These are phyloP conservation scores for Trichothecium sympodiale DNA, from an alignment of 2,329 filamentous ascomycete genomes.

Conservation along the genomic window DNA sequence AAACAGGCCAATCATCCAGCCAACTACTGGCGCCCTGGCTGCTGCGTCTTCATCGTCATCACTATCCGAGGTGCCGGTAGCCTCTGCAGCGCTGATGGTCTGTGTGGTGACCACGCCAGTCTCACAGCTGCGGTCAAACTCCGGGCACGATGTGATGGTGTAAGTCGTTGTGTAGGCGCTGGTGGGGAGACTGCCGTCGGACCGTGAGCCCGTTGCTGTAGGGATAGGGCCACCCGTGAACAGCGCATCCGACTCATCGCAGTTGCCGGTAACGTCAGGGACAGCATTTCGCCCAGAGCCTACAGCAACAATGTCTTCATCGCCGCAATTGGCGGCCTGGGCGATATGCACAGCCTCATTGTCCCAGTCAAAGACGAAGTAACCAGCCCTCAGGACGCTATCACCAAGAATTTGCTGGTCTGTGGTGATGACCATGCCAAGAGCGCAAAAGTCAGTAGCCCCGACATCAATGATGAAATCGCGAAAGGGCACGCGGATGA, in stretches of 20 bases:
- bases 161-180: not conserved
- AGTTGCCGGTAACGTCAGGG: conserved; percentile 22
- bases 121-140: conserved; percentile 10
- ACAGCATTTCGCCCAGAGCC: conserved; percentile 20
- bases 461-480: conserved; percentile 39
- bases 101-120: conserved; percentile 12
- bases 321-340: conserved; percentile 28
- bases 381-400: conserved; percentile 29
- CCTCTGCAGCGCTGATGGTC: conserved; percentile 4
- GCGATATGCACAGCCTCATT: conserved; percentile 28
- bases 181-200: conserved; percentile 1
- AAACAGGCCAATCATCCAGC: too few relatives aligned
- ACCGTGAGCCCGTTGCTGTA: not conserved
- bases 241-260: conserved; percentile 17
- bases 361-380: conserved; percentile 36
- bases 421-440: conserved; percentile 27
- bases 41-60: too few relatives aligned
- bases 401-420: conserved; percentile 33
- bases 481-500: conserved; percentile 28
- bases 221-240: conserved; percentile 3
- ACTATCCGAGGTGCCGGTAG: conserved; percentile 1
- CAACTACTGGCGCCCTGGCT: too few relatives aligned
- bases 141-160: conserved; percentile 14
- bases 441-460: conserved; percentile 24
- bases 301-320: conserved; percentile 24